These are phyloP conservation scores for Tricholoma bakamatsutake DNA, from an alignment of 768 basidiomycete species.

Conservation along the genomic window DNA sequence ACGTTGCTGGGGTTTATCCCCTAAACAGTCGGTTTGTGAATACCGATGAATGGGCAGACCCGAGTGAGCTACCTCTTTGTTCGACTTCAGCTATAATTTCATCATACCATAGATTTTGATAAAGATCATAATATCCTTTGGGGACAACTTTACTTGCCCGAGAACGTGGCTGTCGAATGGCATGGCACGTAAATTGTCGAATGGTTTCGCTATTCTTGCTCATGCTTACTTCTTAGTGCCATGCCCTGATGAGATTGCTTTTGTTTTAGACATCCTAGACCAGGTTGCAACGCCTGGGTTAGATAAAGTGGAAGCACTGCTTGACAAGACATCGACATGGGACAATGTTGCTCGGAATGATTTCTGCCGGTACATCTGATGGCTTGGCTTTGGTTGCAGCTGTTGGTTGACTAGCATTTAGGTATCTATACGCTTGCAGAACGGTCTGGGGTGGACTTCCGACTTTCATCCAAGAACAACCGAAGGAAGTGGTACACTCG, in stretches of 20 bases:
- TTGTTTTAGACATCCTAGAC: slow-evolving; percentile 74
- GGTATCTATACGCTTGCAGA: slow-evolving; percentile 65
- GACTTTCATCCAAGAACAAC: slow-evolving; percentile 55
- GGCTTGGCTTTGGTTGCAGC: not conserved
- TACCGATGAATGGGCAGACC: slow-evolving; percentile 68
- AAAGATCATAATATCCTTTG: slow-evolving; percentile 61
- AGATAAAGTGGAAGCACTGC: slow-evolving; percentile 57
- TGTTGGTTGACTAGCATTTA: slow-evolving; percentile 10
- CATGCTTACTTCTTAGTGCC: slow-evolving; percentile 38
- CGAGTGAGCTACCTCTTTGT: slow-evolving; percentile 41
- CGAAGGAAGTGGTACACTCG: slow-evolving; percentile 50
- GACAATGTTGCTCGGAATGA: slow-evolving; percentile 67
- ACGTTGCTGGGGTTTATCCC: slow-evolving; percentile 72
- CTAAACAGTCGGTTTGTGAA: slow-evolving; percentile 79
- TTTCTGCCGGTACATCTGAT: slow-evolving; percentile 64
- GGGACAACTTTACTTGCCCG: slow-evolving; percentile 73
- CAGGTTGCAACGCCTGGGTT: slow-evolving; percentile 61
- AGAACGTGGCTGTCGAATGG: slow-evolving; percentile 85
- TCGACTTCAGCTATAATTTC: slow-evolving; percentile 8
- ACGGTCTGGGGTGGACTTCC: slow-evolving; percentile 77
- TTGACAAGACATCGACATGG: slow-evolving; percentile 53
- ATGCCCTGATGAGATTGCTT: slow-evolving; percentile 63
- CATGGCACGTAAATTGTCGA: slow-evolving; percentile 47
- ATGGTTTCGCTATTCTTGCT: not conserved
- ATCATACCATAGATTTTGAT: slow-evolving; percentile 46